These are phyloP conservation scores for Rhododendron mucronatum DNA, from an alignment of 148 eudicot genomes.

Conservation along the genomic window DNA sequence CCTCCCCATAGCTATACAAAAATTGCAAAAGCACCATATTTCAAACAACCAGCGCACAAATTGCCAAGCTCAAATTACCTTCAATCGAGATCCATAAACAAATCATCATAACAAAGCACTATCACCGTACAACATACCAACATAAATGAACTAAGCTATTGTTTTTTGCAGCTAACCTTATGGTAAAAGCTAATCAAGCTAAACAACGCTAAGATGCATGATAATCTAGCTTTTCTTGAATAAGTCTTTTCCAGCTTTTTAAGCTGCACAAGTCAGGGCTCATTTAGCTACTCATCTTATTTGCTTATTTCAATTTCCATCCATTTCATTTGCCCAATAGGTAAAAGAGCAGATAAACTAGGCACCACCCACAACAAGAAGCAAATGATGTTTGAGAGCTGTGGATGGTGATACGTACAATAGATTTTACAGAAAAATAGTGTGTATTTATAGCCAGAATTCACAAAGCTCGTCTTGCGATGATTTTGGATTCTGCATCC, in stretches of 20 bases:
- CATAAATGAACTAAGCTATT: background rate
- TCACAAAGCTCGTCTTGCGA: too few species aligned
- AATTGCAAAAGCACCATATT: background rate
- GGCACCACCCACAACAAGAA: background rate
- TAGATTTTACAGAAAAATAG: too few species aligned
- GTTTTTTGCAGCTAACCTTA: background rate
- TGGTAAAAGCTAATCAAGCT: background rate
- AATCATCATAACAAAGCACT: background rate
- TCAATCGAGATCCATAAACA: background rate
- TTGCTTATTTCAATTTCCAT: background rate
- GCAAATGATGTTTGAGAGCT: background rate
- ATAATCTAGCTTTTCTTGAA: background rate
- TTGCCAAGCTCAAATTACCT: background rate
- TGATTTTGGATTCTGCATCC: too few species aligned
- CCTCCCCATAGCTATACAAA: background rate
- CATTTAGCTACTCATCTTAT: background rate
- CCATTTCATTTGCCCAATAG: background rate
- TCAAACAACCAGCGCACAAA: background rate
- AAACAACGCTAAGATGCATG: background rate
- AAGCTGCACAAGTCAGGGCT: background rate
- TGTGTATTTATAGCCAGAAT: too few species aligned
- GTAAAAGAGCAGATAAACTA: background rate
- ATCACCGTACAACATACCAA: background rate
- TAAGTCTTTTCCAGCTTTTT: background rate
- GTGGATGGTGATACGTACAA: too few species aligned